Percentiles rank a stretch among this genome's conserved stretches.
Conservation (phyloP, 257 asterid species). For the Avicennia marina region DNA sequence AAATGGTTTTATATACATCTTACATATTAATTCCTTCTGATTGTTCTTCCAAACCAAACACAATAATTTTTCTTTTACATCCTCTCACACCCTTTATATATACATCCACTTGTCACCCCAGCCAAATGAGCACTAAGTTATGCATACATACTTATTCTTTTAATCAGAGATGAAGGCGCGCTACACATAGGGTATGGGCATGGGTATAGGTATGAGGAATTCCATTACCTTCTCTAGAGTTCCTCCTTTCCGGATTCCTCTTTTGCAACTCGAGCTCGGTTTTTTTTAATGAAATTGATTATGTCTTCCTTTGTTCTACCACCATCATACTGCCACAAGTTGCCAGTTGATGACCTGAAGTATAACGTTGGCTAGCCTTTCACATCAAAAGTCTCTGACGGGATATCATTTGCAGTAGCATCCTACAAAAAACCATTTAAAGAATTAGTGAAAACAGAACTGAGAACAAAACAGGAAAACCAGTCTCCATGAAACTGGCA, state of each 20-base stretch:
- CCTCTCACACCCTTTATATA: too few species aligned
- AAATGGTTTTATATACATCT: too few species aligned
- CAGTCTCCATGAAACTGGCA: not conserved
- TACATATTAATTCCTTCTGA: too few species aligned
- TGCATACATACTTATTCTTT: not conserved
- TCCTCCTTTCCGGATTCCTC: slow-evolving; percentile 35
- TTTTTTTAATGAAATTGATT: slow-evolving; percentile 61
- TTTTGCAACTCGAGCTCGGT: slow-evolving; percentile 40
- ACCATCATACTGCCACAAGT: slow-evolving; percentile 55
- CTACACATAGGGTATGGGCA: too few species aligned
- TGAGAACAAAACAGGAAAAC: not conserved
- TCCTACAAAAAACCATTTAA: slow-evolving; percentile 36
- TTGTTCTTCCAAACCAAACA: too few species aligned
- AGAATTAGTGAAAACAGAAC: not conserved
- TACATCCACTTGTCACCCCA: too few species aligned
- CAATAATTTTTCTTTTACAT: too few species aligned
- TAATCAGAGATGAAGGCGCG: too few species aligned
- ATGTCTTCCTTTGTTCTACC: slow-evolving; percentile 66
- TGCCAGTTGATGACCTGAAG: slow-evolving; percentile 72
- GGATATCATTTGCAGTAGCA: slow-evolving; percentile 73
- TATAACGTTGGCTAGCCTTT: slow-evolving; percentile 82
- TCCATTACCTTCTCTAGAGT: not conserved
- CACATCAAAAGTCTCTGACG: slow-evolving; percentile 52
- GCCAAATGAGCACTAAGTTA: too few species aligned
- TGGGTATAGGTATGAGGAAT: not conserved